These are phyloP conservation scores for Escovopsis sp. DNA, from an alignment of 2,329 filamentous ascomycete genomes.

Conservation along the genomic window DNA sequence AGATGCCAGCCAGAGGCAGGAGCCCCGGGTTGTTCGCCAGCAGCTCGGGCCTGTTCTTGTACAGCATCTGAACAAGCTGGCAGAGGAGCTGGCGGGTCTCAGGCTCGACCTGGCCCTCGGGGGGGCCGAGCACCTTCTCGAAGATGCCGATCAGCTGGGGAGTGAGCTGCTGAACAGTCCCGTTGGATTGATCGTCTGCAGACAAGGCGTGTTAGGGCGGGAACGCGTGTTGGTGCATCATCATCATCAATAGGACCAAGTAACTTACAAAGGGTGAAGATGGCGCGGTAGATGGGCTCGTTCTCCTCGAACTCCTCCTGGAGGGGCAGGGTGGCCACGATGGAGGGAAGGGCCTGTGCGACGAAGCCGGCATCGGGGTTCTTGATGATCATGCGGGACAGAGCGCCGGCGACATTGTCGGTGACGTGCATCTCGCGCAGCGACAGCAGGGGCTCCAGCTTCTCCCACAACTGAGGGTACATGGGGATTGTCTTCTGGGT, in stretches of 20 bases:
- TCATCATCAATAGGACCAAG: not conserved
- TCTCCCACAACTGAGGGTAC: slow-evolving; percentile 64
- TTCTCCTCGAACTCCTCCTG: slow-evolving; percentile 96
- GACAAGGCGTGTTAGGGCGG: not conserved
- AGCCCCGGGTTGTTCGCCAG: slow-evolving; percentile 18
- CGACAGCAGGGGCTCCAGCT: slow-evolving; percentile 73
- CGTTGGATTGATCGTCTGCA: slow-evolving; percentile 51
- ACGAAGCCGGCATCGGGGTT: slow-evolving; percentile 74
- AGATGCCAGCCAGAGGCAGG: slow-evolving; percentile 16
- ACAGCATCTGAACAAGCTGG: slow-evolving; percentile 42
- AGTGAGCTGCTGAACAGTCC: slow-evolving; percentile 55
- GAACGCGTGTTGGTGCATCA: too few species aligned
- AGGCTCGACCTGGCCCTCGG: slow-evolving; percentile 60
- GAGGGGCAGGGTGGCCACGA: slow-evolving; percentile 68
- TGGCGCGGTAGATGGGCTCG: slow-evolving; percentile 79
- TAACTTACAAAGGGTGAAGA: slow-evolving; percentile 67
- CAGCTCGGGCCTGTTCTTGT: slow-evolving; percentile 20
- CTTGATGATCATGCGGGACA: slow-evolving; percentile 82
- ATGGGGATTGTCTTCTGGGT: slow-evolving; percentile 54
- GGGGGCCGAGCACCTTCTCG: slow-evolving; percentile 54
- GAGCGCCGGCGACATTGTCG: slow-evolving; percentile 86
- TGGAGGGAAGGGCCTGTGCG: slow-evolving; percentile 62
- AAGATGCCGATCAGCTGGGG: slow-evolving; percentile 56
- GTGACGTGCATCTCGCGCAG: slow-evolving; percentile 66
- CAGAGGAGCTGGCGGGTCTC: slow-evolving; percentile 54